A percentile compares a stretch with the other conserved stretches of the same genome.
Conservation (phyloP, 2,329 filamentous ascomycete genomes). For the Trichoderma aggressivum region DNA sequence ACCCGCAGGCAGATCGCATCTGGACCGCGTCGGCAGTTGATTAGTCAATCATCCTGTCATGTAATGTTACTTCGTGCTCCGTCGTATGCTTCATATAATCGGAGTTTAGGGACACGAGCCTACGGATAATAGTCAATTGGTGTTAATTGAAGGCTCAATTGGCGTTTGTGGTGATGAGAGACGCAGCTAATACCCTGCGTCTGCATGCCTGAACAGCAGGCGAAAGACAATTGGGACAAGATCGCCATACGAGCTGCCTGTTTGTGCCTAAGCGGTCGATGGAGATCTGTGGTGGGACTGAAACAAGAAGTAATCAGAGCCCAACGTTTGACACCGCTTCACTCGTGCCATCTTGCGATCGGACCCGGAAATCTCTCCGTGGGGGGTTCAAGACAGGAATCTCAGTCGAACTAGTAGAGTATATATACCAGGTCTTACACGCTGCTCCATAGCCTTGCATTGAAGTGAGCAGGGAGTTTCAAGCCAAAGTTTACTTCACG, state of each 20-base stretch:
- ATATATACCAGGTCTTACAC: background rate
- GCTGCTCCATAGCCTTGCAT: background rate
- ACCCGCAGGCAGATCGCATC: background rate
- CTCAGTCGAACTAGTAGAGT: background rate
- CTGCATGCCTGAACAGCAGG: background rate
- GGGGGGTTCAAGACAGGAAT: background rate
- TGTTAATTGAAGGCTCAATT: background rate
- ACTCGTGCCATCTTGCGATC: background rate
- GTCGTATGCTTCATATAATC: background rate
- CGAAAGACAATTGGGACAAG: background rate
- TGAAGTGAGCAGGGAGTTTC: background rate
- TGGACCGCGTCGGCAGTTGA: background rate
- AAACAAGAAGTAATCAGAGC: background rate
- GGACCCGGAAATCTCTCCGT: background rate
- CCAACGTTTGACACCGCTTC: background rate
- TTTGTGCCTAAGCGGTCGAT: background rate
- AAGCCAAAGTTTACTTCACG: background rate
- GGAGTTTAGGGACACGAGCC: background rate
- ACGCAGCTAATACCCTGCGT: background rate
- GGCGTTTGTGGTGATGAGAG: background rate
- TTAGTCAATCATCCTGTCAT: background rate
- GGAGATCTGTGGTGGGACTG: background rate
- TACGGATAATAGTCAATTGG: conserved; percentile 2
- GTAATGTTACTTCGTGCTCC: background rate
- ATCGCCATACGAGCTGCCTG: conserved; percentile 1